A percentile compares a stretch with the other conserved stretches of the same genome.
Evolutionary conservation across 441 rosid species (phyloP).

Genomic region (Lepidium campestre): DNA sequence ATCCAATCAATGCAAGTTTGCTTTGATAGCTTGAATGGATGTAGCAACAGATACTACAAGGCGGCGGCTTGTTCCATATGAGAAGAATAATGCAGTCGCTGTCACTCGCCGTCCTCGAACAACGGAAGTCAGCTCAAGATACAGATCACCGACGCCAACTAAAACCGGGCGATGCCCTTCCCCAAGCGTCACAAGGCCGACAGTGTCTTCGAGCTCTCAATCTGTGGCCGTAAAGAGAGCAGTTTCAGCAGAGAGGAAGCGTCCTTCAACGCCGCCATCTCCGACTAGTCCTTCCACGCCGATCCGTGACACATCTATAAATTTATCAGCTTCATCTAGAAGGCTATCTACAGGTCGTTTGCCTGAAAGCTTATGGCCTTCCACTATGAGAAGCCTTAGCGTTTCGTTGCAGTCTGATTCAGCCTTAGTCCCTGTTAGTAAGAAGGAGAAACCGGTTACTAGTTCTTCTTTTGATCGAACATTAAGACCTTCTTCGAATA

Average conservation of each 20-base stretch:
- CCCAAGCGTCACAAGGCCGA: slow-evolving; percentile 58
- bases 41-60: slow-evolving; percentile 52
- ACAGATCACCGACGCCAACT: slow-evolving; percentile 63
- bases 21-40: slow-evolving; percentile 73
- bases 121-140: slow-evolving; percentile 72
- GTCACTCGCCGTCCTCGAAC: slow-evolving; percentile 50
- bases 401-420: slow-evolving; percentile 91
- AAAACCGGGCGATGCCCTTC: slow-evolving; percentile 60
- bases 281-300: slow-evolving; percentile 69
- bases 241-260: slow-evolving; percentile 80
- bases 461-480: slow-evolving; percentile 60
- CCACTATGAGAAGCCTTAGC: slow-evolving; percentile 97
- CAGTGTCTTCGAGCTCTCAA: slow-evolving; percentile 41
- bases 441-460: slow-evolving; percentile 74
- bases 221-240: slow-evolving; percentile 59
- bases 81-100: slow-evolving; percentile 53
- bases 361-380: slow-evolving; percentile 97
- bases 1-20: slow-evolving; percentile 50
- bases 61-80: slow-evolving; percentile 56
- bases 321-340: slow-evolving; percentile 49
- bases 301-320: slow-evolving; percentile 51
- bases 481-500: slow-evolving; percentile 78
- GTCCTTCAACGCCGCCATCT: slow-evolving; percentile 71
- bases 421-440: slow-evolving; percentile 72
- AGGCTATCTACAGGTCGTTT: slow-evolving; percentile 56